Evolutionary conservation across 192 early-diverging fungal species (phyloP), one percentile per base, ranked within the genome.

Genomic region (Thoreauomyces humboldtii): DNA sequence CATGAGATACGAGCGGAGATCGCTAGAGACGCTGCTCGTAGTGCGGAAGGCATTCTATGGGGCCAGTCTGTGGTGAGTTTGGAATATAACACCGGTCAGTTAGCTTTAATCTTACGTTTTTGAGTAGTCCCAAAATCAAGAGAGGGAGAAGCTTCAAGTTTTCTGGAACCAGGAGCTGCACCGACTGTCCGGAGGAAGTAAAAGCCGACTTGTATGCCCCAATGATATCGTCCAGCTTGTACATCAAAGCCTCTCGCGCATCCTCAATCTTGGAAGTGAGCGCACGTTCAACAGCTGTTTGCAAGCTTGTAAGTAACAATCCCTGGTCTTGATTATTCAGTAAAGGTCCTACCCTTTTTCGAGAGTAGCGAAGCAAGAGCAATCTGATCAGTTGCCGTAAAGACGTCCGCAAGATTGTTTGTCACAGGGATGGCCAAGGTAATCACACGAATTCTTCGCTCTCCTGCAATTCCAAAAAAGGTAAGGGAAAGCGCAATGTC

Each of bases 361-460:
- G 89, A 83, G 65, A 95, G 63, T 45, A 94, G 78, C 15, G 89
- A 80, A 0, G 92, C 79, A 48, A 97, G 86, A 0, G 94, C 92
- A 11, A 82, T 73, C 74, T 91, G 91, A 70, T 98, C 93, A 0
- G 90, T 91, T 24, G 85, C 75, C 36, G 85, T 77, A 73, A 92
- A 95, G 11, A 96, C 64, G 29, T 95, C 92, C 27, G 82, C 81
- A 31, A 95, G 71, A 55, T 81, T 86, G 59, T 79, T 88, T 5
- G 91, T 92, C 0, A 94, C 91, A 2, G 96, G 96, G 32, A 98
- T 69, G 2, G 89, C 87, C 61, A 93, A 68, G 0, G 96, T 98
- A 34, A 95, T 69, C 0, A 98, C 96, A 43, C 96, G 85, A 67
- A 98, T 96, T 33, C 96, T 86, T 15, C 96, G 85, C 70, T 98